Conservation (phyloP, 2,329 filamentous ascomycete genomes). For the Pyrenophora graminea region DNA sequence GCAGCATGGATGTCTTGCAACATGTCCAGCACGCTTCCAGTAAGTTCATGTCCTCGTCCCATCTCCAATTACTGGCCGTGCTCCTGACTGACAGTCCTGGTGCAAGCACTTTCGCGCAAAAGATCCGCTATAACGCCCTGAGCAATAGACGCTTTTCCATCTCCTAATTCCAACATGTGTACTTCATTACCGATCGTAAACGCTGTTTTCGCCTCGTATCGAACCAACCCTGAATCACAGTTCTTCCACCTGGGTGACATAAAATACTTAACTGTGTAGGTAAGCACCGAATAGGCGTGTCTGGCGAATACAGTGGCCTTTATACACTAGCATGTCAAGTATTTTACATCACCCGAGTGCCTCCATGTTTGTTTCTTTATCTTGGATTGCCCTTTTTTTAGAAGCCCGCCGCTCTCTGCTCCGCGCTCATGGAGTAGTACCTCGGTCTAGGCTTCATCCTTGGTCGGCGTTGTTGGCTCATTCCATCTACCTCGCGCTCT, state of each 20-base stretch:
- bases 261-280: too few relatives aligned
- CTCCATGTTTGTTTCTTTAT: too few relatives aligned
- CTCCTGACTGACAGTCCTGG: not conserved
- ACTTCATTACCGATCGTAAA: conserved; percentile 5
- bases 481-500: conserved; percentile 15
- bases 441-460: conserved; percentile 9
- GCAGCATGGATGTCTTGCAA: not conserved
- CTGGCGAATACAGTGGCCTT: too few relatives aligned
- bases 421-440: conserved; percentile 16
- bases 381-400: not conserved
- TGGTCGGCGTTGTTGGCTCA: conserved; percentile 3
- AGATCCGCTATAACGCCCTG: not conserved
- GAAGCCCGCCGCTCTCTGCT: conserved; percentile 4
- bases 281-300: too few relatives aligned
- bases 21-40: not conserved
- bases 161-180: not conserved
- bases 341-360: too few relatives aligned
- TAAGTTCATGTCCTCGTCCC: not conserved
- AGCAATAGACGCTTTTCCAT: not conserved
- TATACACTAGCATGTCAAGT: too few relatives aligned
- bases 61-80: not conserved
- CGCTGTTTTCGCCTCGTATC: not conserved
- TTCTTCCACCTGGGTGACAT: too few relatives aligned
- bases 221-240: not conserved
- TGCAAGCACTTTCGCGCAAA: not conserved